Base-by-base conservation (phyloP, 2,329 filamentous ascomycete genomes). In the Annulohypoxylon truncatum region DNA sequence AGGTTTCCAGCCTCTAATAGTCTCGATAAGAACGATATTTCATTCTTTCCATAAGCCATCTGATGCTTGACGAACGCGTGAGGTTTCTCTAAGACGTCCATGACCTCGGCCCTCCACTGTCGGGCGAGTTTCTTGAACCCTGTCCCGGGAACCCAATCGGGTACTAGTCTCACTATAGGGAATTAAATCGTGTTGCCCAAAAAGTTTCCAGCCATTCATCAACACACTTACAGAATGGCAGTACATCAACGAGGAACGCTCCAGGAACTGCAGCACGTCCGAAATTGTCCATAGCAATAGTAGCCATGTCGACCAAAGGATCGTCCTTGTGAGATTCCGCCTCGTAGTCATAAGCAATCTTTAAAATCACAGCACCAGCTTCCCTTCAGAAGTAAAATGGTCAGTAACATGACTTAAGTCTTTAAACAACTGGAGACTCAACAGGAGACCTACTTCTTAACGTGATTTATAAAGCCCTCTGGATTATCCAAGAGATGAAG, bases 401-500 rank as follows among this genome's bases (percentile, higher is more conserved):
- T 61, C 29, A 56, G 64, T 33, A 12, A 22, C 2, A 48, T 1
- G 2, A 35, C 2, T 33, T 29, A 8, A n/a, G 3, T 9, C 12
- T 2, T 5, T 40, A 1, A 6, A 26, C 2, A 12, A 2, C 15
- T 20, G 7, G 24, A 35, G 9, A 22, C n/a, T n/a, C n/a, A 29
- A 50, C 10, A 29, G 58, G 24, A 12, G 4, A 75, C 77, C 56
- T 62, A 81, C 81, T 74, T 83, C 59, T 77, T 75, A 6, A 86
- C 77, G 48, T 85, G 82, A 3, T 79, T 61, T 0, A 78, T 35
- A 12, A 84, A 64, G 0, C 76, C 67, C 2, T 78, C 69, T 0
- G 81, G 82, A 0, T 78, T 73, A 0, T 81, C 71, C 15, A 82
- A 71, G 0, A 83, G 66, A 8, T 80, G 79, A 24, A 82, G 72